These are phyloP conservation scores for Fusarium decemcellulare DNA, from an alignment of 2,329 filamentous ascomycete genomes.

Conservation along the genomic window DNA sequence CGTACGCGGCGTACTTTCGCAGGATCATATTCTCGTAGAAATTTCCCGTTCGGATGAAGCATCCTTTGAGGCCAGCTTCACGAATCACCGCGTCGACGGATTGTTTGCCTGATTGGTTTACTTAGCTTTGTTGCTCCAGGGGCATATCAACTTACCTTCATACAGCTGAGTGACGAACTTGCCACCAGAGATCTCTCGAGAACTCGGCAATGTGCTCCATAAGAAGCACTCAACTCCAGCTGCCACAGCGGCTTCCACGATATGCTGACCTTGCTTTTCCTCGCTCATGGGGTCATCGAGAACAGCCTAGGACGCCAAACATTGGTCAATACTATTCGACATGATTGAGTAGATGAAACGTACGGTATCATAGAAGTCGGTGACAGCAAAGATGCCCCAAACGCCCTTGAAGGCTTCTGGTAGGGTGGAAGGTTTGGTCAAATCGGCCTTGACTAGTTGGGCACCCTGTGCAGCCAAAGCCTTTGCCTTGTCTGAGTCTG, in stretches of 20 bases:
- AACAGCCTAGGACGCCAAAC: slow-evolving; percentile 7
- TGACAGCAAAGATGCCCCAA: slow-evolving; percentile 31
- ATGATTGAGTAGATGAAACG: neutral
- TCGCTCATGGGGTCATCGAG: slow-evolving; percentile 34
- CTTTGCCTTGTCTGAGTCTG: slow-evolving; percentile 26
- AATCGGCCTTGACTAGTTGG: slow-evolving; percentile 23
- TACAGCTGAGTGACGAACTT: slow-evolving; percentile 29
- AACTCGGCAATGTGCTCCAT: slow-evolving; percentile 31
- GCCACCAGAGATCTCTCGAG: slow-evolving; percentile 28
- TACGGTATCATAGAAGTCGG: slow-evolving; percentile 33
- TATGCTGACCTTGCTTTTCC: slow-evolving; percentile 31
- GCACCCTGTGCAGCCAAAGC: slow-evolving; percentile 20
- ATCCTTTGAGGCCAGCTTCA: slow-evolving; percentile 24
- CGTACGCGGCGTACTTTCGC: slow-evolving; percentile 30
- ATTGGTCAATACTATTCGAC: neutral
- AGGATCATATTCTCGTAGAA: slow-evolving; percentile 34
- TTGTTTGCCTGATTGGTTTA: slow-evolving; percentile 17
- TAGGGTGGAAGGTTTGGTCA: slow-evolving; percentile 28
- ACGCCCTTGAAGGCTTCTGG: slow-evolving; percentile 19
- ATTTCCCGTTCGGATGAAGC: slow-evolving; percentile 28
- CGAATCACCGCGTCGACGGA: slow-evolving; percentile 31
- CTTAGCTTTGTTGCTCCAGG: too few relatives aligned
- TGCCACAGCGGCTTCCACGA: slow-evolving; percentile 25
- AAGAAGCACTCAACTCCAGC: slow-evolving; percentile 28
- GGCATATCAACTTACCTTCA: slow-evolving; percentile 6